Conservation (phyloP, 768 basidiomycete genomes). For the Podaxis rugospora region DNA sequence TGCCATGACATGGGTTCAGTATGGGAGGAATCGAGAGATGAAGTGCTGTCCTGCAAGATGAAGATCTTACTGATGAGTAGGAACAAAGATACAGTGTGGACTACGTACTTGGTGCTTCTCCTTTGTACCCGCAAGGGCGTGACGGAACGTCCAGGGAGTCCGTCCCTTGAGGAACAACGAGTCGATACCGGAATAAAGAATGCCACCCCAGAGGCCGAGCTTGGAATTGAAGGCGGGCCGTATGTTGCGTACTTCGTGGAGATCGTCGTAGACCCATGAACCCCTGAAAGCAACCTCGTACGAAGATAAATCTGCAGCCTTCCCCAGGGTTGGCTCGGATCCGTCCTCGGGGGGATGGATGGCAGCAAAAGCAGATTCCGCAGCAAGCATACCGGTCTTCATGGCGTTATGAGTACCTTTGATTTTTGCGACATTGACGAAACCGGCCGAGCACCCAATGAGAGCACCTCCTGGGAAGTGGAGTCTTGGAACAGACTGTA, state of each 20-base stretch:
- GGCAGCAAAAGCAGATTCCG: constrained; percentile 76
- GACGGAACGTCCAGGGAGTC: constrained; percentile 90
- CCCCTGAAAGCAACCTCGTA: constrained; percentile 68
- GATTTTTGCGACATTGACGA: constrained; percentile 96
- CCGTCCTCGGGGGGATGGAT: constrained; percentile 32
- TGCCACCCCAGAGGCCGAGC: constrained; percentile 83
- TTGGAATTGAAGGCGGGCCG: constrained; percentile 82
- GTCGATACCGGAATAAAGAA: constrained; percentile 87
- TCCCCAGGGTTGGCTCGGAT: constrained; percentile 11
- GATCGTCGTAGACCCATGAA: constrained; percentile 84
- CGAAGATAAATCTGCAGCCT: constrained; percentile 55
- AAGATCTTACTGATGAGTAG: not conserved
- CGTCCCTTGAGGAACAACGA: constrained; percentile 79
- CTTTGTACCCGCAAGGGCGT: constrained; percentile 35
- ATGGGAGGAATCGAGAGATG: constrained; percentile 56
- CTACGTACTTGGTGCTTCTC: constrained; percentile 22
- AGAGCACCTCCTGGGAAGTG: constrained; percentile 93
- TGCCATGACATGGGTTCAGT: constrained; percentile 66
- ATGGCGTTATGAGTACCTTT: constrained; percentile 99
- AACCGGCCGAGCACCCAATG: constrained; percentile 93
- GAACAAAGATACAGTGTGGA: not conserved
- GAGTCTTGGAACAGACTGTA: constrained; percentile 82
- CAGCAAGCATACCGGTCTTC: constrained; percentile 98
- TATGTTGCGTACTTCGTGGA: constrained; percentile 88
- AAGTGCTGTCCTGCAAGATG: constrained; percentile 18